Evolutionary conservation across 257 asterid genomes (phyloP).

Genomic region (Leonotis leonurus): DNA sequence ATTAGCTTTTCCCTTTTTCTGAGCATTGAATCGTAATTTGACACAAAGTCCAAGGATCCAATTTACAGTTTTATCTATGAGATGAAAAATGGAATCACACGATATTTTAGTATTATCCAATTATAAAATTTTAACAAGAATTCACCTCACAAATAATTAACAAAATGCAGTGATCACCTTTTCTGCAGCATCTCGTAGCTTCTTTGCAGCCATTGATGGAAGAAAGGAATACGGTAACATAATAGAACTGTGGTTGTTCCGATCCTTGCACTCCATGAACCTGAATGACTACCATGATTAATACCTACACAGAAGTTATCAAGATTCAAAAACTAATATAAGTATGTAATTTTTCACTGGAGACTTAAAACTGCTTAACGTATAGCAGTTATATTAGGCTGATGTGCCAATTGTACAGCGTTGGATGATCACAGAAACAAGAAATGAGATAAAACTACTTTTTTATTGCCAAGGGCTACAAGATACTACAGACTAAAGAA

Average conservation of each 20-base stretch:
- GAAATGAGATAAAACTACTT: neutral
- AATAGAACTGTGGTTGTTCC: conserved; percentile 63
- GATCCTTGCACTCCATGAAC: conserved; percentile 97
- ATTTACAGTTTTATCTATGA: too few relatives aligned
- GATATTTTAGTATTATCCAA: too few relatives aligned
- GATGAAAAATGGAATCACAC: too few relatives aligned
- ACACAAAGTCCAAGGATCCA: too few relatives aligned
- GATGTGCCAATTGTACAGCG: neutral
- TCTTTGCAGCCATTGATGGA: conserved; percentile 81
- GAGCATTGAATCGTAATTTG: too few relatives aligned
- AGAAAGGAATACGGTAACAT: conserved; percentile 78
- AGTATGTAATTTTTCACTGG: conserved; percentile 11
- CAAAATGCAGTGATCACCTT: conserved; percentile 40
- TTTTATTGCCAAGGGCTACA: conserved; percentile 1
- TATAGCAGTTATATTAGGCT: neutral
- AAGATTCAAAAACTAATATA: conserved; percentile 36
- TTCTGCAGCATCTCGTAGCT: conserved; percentile 69
- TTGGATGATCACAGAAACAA: neutral
- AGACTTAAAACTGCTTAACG: conserved; percentile 5
- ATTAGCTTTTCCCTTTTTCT: too few relatives aligned
- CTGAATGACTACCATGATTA: conserved; percentile 73
- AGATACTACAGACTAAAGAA: neutral
- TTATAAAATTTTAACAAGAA: too few relatives aligned
- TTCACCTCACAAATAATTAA: neutral
- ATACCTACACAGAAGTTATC: conserved; percentile 58